phyloP scores from a whole-genome alignment of 768 basidiomycete species.

The Mycena leptocephala region DNA sequence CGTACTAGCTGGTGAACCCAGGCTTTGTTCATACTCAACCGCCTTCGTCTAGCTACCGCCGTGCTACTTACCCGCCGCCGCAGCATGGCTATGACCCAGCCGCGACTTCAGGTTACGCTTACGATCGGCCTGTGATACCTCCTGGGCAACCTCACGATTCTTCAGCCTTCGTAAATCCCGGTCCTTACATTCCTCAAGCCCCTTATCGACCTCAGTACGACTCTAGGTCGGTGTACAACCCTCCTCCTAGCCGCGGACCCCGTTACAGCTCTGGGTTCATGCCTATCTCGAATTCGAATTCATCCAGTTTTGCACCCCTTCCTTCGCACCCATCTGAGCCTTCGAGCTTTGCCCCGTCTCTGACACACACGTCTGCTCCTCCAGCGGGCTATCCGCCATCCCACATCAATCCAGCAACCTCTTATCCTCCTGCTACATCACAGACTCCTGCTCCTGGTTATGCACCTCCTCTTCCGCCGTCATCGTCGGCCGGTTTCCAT shows the following conservation, averaged over 20 bases:
- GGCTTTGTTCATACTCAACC: conserved; percentile 32
- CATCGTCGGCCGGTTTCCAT: conserved; percentile 54
- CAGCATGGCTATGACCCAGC: conserved; percentile 62
- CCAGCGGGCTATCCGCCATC: conserved; percentile 53
- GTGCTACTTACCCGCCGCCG: conserved; percentile 47
- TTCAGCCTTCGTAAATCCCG: too few species aligned
- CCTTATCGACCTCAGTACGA: conserved; percentile 56
- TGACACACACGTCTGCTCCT: conserved; percentile 60
- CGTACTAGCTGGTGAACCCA: too few species aligned
- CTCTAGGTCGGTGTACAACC: conserved; percentile 48
- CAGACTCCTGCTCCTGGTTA: conserved; percentile 47
- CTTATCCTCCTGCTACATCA: conserved; percentile 47
- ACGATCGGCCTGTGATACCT: conserved; percentile 58
- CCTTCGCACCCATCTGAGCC: conserved; percentile 56
- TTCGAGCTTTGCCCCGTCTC: conserved; percentile 53
- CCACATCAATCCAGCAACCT: conserved; percentile 51
- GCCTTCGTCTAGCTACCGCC: conserved; percentile 22
- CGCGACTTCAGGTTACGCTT: conserved; percentile 51
- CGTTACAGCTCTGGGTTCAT: conserved; percentile 84
- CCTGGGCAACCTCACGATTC: conserved; percentile 53
- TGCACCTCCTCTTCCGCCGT: conserved; percentile 40
- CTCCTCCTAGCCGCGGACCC: conserved; percentile 64
- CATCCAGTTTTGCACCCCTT: conserved; percentile 55
- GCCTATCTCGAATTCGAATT: conserved; percentile 62
- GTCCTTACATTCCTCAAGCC: conserved; percentile 49